Base-by-base conservation (phyloP, 2,329 filamentous ascomycete genomes). In the Beauveria sp. region DNA sequence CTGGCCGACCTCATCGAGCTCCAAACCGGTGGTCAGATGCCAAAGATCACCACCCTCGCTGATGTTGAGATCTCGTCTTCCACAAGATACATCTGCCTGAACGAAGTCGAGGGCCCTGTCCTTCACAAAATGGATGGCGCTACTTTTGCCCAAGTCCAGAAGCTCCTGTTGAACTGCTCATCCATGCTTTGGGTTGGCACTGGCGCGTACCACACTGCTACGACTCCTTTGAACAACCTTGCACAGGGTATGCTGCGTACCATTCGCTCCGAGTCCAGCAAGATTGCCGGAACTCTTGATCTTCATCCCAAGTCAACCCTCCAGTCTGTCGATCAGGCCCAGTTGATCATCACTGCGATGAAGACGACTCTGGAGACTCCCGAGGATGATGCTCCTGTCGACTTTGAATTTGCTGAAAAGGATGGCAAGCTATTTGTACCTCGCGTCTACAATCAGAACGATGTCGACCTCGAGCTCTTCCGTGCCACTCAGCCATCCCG, bases 211-310 rank as follows among this genome's bases (percentile, higher is more conserved):
- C 68, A 69, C 18, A 70, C 69, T 34, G 71, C 72, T 5, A 63
- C 69, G 12, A 72, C 69, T 62, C 77, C 72, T 3, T 71, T 76
- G 51, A 67, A 73, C 55, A 79, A 78, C 66, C 76, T 81, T 70
- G 70, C 79, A 0, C 72, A 74, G 9, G 79, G 79, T 34, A 69
- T 81, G 3, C 73, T 76, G 61, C 72, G 79, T 37, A 76, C 75
- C 1, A 71, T 80, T 24, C 77, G 79, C 1, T 79, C 79, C 1
- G 79, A 81, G 64, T 75, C 76, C 1, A 72, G 73, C 26, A 74
- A 79, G 53, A 71, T 71, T 14, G 76, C 78, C 18, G 76, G 76
- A 1, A 79, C 75, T 1, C 68, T 82, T 0, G 79, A 81, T 54
- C 68, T 81, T 1, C 76, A 80, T 40, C 73, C 73, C 4, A 64